Evolutionary conservation across 176 grass and related monocot species (phyloP).

Genomic region (Triticum timopheevii): DNA sequence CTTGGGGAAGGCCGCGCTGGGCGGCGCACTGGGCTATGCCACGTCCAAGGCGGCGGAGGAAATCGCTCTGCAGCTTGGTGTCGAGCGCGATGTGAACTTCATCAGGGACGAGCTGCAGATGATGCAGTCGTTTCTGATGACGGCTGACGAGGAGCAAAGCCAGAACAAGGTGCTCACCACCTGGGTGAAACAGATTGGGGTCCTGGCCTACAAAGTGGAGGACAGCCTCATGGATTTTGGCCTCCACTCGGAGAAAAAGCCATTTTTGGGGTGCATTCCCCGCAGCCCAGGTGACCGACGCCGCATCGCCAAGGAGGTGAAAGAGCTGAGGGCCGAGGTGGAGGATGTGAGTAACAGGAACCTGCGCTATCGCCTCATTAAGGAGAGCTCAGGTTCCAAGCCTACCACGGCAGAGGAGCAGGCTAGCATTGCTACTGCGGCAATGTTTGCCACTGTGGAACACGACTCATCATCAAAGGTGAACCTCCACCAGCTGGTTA

Average conservation of each 20-base stretch:
- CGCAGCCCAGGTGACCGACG: no score
- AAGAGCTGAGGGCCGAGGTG: no score
- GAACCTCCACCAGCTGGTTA: neutral
- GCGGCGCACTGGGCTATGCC: no score
- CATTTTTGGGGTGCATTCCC: no score
- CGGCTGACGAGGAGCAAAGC: neutral
- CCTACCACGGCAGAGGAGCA: rapidly evolving
- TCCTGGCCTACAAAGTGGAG: neutral
- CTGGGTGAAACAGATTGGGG: neutral
- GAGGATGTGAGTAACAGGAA: no score
- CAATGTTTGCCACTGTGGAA: neutral
- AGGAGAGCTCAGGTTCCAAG: neutral
- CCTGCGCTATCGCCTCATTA: no score
- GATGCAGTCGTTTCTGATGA: conserved; percentile 39
- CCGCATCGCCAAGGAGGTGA: no score
- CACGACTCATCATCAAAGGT: neutral
- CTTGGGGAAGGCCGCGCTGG: no score
- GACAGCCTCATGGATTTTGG: conserved; percentile 23
- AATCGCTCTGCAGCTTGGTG: conserved; percentile 28
- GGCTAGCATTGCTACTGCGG: neutral
- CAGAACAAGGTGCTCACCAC: neutral
- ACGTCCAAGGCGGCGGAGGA: neutral
- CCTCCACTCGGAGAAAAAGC: neutral
- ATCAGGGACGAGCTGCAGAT: conserved; percentile 46
- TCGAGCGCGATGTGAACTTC: conserved; percentile 1